Conservation (phyloP, 129 eudicot genomes). For the Tanacetum coccineum region DNA sequence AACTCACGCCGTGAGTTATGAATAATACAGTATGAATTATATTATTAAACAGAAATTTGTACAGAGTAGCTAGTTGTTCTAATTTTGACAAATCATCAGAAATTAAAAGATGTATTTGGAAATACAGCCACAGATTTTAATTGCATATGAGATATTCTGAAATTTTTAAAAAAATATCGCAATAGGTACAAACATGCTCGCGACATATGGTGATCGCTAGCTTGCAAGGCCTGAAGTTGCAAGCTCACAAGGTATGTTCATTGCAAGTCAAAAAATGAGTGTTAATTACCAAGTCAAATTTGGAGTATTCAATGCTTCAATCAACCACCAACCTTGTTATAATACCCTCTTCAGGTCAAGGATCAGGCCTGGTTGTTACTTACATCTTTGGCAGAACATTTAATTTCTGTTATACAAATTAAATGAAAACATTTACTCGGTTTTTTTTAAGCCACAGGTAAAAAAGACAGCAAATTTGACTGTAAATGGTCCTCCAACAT, state of each 20-base stretch:
- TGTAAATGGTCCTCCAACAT: neutral
- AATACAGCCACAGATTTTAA: too few species aligned
- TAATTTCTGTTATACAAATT: neutral
- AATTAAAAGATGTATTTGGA: too few species aligned
- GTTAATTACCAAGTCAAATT: slow-evolving; percentile 10
- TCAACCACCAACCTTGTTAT: slow-evolving; percentile 6
- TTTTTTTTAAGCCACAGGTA: neutral
- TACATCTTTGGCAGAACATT: neutral
- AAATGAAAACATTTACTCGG: too few species aligned
- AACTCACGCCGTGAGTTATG: too few species aligned
- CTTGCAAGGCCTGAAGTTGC: neutral
- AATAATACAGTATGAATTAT: too few species aligned
- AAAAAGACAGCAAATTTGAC: slow-evolving; percentile 17
- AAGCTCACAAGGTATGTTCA: neutral
- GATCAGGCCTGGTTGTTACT: slow-evolving; percentile 6
- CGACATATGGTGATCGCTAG: neutral
- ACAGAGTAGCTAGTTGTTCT: too few species aligned
- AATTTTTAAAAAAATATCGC: too few species aligned
- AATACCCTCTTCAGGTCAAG: neutral
- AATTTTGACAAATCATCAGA: too few species aligned
- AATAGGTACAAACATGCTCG: too few species aligned
- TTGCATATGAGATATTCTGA: too few species aligned
- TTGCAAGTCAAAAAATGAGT: slow-evolving; percentile 24
- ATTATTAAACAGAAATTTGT: too few species aligned
- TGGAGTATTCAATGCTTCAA: slow-evolving; percentile 9